These are phyloP conservation scores for Patellifolia procumbens DNA, from an alignment of 179 eudicot genomes.

Conservation along the genomic window DNA sequence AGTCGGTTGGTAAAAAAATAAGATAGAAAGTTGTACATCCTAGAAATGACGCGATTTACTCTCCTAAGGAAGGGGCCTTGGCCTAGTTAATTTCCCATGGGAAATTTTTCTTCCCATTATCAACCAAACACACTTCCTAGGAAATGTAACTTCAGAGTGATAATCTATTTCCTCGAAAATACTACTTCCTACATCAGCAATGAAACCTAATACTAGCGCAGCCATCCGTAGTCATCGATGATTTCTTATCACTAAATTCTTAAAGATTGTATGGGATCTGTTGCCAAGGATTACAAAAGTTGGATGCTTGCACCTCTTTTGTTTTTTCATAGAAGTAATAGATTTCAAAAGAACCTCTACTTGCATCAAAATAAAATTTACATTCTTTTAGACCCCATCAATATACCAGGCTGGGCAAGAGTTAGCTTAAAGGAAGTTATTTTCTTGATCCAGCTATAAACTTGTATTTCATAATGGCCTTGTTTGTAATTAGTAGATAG, in stretches of 20 bases:
- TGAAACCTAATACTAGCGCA: neutral
- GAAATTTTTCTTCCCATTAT: too few relatives aligned
- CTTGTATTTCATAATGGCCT: neutral
- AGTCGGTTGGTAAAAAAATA: too few relatives aligned
- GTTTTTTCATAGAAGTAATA: neutral
- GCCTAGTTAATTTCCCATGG: too few relatives aligned
- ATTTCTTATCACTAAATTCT: neutral
- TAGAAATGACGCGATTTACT: too few relatives aligned
- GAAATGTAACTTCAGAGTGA: too few relatives aligned
- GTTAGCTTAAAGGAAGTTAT: neutral
- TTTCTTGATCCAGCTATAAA: neutral
- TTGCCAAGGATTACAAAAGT: neutral
- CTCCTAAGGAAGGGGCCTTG: too few relatives aligned
- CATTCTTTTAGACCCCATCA: neutral
- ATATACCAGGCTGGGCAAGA: neutral
- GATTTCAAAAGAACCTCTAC: neutral
- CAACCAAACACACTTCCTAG: too few relatives aligned
- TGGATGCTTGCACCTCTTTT: neutral
- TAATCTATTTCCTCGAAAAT: too few relatives aligned
- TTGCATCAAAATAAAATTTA: neutral
- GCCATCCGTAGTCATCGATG: neutral
- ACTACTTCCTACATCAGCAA: too few relatives aligned
- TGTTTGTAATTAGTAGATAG: neutral
- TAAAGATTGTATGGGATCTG: neutral
- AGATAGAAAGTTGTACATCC: too few relatives aligned